These are phyloP conservation scores for Dactylellina cionopaga DNA, from an alignment of 2,329 filamentous ascomycete species.

Conservation along the genomic window DNA sequence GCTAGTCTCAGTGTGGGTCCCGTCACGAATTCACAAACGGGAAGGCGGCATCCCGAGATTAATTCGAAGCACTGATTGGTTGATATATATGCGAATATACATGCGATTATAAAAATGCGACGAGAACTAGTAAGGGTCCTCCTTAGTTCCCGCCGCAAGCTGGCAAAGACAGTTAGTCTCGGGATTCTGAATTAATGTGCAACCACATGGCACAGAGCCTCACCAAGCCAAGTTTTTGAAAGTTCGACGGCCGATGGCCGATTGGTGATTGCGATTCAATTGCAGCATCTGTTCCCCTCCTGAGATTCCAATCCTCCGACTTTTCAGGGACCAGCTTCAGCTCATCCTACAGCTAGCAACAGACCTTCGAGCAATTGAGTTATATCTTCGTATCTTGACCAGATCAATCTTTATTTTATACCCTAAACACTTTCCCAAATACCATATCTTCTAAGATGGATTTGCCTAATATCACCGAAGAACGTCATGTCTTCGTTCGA, in stretches of 20 bases:
- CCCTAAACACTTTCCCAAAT: background rate
- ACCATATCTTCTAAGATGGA: background rate
- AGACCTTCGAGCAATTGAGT: too few species aligned
- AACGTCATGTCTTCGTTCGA: slow-evolving; percentile 21
- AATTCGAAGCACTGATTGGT: too few species aligned
- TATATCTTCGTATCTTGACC: too few species aligned
- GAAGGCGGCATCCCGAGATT: too few species aligned
- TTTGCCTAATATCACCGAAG: slow-evolving; percentile 9
- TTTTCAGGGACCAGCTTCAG: background rate
- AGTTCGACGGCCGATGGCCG: too few species aligned
- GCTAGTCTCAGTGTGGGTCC: slow-evolving; percentile 20
- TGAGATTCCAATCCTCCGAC: background rate
- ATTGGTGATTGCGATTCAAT: too few species aligned
- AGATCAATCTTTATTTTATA: background rate
- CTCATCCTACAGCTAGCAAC: too few species aligned
- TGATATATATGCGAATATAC: background rate
- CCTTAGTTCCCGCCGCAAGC: background rate
- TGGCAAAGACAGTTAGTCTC: too few species aligned
- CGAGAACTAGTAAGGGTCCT: slow-evolving; percentile 3
- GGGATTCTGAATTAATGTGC: too few species aligned
- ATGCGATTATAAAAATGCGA: background rate
- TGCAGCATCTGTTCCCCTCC: too few species aligned
- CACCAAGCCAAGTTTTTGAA: background rate
- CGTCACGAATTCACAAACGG: background rate
- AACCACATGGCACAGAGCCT: slow-evolving; percentile 8